phyloP scores from a whole-genome alignment of 345 rosid species.

The Ricinus communis region DNA sequence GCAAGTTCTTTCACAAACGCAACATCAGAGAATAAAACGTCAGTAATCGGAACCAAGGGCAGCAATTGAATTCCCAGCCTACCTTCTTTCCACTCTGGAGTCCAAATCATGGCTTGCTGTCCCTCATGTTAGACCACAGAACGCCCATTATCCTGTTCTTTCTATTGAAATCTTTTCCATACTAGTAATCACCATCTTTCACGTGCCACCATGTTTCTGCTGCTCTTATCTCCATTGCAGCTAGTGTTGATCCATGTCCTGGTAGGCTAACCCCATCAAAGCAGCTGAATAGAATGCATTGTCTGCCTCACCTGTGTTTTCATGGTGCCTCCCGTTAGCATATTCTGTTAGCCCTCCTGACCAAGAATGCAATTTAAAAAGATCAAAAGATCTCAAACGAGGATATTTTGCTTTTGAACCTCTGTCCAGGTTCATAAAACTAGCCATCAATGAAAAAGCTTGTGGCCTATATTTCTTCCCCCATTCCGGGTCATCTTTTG shows the following conservation, averaged over 20 bases:
- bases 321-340: slow-evolving; percentile 79
- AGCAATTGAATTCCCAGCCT: slow-evolving; percentile 84
- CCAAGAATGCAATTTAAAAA: slow-evolving; percentile 91
- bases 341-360: slow-evolving; percentile 91
- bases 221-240: slow-evolving; percentile 85
- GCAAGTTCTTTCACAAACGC: slow-evolving; percentile 61
- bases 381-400: slow-evolving; percentile 75
- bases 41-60: slow-evolving; percentile 62
- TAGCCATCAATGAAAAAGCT: slow-evolving; percentile 74
- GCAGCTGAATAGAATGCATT: slow-evolving; percentile 87
- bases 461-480: slow-evolving; percentile 74
- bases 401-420: slow-evolving; percentile 51
- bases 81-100: slow-evolving; percentile 71
- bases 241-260: slow-evolving; percentile 68
- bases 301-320: slow-evolving; percentile 88
- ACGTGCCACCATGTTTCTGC: slow-evolving; percentile 92
- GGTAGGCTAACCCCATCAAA: slow-evolving; percentile 84
- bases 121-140: slow-evolving; percentile 84
- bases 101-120: slow-evolving; percentile 83
- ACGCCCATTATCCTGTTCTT: slow-evolving; percentile 81
- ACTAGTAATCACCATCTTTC: slow-evolving; percentile 50
- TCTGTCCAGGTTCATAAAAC: slow-evolving; percentile 65
- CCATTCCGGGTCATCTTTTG: slow-evolving; percentile 75
- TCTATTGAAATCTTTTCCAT: slow-evolving; percentile 55
- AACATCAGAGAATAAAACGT: slow-evolving; percentile 67